These are phyloP conservation scores for Fraxinus dipetala DNA, from an alignment of 305 asterid species.

Conservation along the genomic window DNA sequence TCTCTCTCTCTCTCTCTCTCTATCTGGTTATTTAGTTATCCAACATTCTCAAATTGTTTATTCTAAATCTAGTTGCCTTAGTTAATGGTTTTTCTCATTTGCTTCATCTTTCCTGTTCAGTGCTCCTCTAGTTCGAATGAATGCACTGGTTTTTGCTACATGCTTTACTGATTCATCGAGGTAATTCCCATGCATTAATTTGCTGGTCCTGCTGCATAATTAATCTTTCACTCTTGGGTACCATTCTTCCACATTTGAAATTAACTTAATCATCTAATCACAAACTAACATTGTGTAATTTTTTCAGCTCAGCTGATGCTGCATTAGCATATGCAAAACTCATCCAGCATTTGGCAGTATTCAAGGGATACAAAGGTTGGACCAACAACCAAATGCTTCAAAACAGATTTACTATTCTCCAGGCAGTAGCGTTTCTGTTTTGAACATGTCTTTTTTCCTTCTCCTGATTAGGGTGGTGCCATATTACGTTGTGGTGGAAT, in stretches of 20 bases:
- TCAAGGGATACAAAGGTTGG: conserved; percentile 86
- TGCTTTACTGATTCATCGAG: conserved; percentile 81
- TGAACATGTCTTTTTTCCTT: conserved; percentile 5
- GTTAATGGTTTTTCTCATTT: conserved; percentile 25
- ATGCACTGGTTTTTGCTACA: conserved; percentile 74
- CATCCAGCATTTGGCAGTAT: conserved; percentile 77
- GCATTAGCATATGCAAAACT: conserved; percentile 88
- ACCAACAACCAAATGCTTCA: conserved; percentile 17
- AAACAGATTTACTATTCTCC: conserved; percentile 10
- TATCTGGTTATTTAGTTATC: background rate
- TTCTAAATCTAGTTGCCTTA: background rate
- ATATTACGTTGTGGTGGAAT: background rate
- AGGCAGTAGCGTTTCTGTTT: conserved; percentile 9
- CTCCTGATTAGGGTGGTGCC: conserved; percentile 11
- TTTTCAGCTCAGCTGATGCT: conserved; percentile 70
- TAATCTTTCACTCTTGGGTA: background rate
- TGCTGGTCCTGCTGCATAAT: conserved; percentile 16
- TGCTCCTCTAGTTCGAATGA: conserved; percentile 79
- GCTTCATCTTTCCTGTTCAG: conserved; percentile 47
- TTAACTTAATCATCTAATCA: conserved; percentile 1
- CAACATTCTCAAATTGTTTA: background rate
- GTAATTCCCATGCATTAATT: conserved; percentile 36
- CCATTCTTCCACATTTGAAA: conserved; percentile 13
- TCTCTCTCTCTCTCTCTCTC: background rate
- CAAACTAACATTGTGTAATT: conserved; percentile 17